phyloP scores from a whole-genome alignment of 768 basidiomycete genomes.

The Phylloporus sp. region DNA sequence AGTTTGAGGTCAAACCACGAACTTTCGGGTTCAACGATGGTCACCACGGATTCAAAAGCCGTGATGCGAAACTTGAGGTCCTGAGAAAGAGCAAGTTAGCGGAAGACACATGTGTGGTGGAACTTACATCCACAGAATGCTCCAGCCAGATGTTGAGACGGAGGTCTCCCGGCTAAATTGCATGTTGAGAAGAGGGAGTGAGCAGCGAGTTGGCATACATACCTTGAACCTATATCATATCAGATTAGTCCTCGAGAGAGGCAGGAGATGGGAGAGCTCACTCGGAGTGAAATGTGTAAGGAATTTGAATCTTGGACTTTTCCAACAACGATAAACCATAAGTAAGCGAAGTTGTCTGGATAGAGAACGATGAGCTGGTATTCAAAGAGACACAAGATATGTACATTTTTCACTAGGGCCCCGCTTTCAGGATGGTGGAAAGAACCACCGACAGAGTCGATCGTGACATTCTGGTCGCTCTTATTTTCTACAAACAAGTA shows the following conservation, averaged over 20 bases:
- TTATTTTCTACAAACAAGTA: conserved; percentile 68
- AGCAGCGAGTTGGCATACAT: conserved; percentile 3
- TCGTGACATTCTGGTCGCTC: conserved; percentile 65
- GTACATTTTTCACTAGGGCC: conserved; percentile 68
- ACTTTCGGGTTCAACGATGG: conserved; percentile 72
- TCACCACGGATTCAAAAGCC: conserved; percentile 72
- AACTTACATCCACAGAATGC: conserved; percentile 54
- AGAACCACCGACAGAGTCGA: conserved; percentile 61
- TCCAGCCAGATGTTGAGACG: conserved; percentile 76
- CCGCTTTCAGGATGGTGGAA: conserved; percentile 61
- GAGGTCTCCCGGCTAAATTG: conserved; percentile 63
- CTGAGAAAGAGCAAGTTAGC: conserved; percentile 29
- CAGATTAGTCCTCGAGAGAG: conserved; percentile 1
- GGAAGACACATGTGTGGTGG: not conserved
- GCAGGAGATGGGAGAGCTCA: conserved; percentile 35
- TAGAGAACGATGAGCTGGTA: not conserved
- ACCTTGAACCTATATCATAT: conserved; percentile 54
- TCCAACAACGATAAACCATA: conserved; percentile 51
- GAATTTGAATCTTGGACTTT: conserved; percentile 56
- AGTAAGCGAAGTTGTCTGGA: conserved; percentile 53
- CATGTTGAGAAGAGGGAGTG: conserved; percentile 2
- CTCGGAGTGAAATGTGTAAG: conserved; percentile 80
- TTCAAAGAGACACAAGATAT: conserved; percentile 14
- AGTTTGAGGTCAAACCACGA: conserved; percentile 78
- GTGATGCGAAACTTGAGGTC: conserved; percentile 54